phyloP scores from a whole-genome alignment of 176 grass and related monocot genomes.

The Neostapfia colusana region DNA sequence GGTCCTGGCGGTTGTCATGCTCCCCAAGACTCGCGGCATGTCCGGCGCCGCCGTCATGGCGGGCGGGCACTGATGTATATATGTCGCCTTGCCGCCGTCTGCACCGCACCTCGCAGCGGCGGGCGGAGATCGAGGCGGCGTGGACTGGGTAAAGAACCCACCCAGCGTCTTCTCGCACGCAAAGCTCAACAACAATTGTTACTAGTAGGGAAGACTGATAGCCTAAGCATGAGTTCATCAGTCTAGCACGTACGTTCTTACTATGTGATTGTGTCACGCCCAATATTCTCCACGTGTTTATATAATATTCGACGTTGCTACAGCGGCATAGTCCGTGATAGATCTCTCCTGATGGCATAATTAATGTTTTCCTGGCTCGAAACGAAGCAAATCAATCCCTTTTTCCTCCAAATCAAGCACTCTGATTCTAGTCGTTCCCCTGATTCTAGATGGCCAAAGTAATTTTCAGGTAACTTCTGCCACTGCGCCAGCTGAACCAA shows the following conservation, averaged over 20 bases:
- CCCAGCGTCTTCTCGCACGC: background rate
- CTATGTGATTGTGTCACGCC: background rate
- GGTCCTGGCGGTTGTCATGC: slow-evolving; percentile 27
- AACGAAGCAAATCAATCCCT: too few relatives aligned
- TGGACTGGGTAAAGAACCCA: background rate
- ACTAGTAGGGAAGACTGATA: background rate
- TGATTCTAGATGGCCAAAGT: background rate
- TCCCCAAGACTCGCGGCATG: slow-evolving; percentile 43
- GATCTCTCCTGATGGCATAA: background rate
- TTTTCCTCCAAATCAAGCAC: too few relatives aligned
- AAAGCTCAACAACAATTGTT: background rate
- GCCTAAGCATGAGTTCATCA: background rate
- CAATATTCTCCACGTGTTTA: background rate
- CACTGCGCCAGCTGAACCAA: background rate
- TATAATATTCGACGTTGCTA: background rate
- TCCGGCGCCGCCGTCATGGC: slow-evolving; percentile 22
- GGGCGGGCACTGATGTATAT: slow-evolving; percentile 47
- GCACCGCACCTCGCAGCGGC: background rate
- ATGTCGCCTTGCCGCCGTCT: too few relatives aligned
- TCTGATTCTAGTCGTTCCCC: background rate
- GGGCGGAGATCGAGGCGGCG: background rate
- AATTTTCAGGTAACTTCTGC: background rate
- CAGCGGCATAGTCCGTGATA: background rate
- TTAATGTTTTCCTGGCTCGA: too few relatives aligned
- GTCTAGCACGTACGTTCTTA: too few relatives aligned